Base-by-base conservation (phyloP, 108 stramenopile species). In the Fistulifera pelliculosa region DNA sequence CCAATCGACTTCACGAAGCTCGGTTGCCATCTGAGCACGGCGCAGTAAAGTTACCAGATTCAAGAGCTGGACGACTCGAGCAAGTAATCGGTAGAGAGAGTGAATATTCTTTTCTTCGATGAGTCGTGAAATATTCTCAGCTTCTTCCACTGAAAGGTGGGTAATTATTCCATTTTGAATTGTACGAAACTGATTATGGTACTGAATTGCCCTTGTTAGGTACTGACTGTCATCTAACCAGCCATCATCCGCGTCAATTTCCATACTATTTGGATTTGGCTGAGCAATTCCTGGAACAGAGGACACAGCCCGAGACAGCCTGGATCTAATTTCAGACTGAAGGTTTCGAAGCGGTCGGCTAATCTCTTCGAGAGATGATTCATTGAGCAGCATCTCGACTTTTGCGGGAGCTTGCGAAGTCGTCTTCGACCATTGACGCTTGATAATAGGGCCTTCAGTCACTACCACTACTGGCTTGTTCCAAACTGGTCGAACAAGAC, bases 91-190 rank as follows among this genome's bases (percentile, higher is more conserved):
- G 49, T 87, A 94, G 10, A 83, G 49, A 12, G 78, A 74, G 64
- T 94, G 93, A 57, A 94, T 75, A 47, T 83, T 83, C 52, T 81
- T 66, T 52, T 94, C 87, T 50, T 90, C 93, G n/a, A 75, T 77
- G 2, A 55, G 61, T 23, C 31, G 60, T 11, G 87, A 83, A 26
- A 60, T 44, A 28, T 62, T 56, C 27, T 73, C 64, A 12, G 73
- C 68, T 47, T 87, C 81, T 19, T 69, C 65, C 0, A 47, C 57
- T 1, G 77, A 54, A 16, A 69, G 54, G 23, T 57, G 39, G 18
- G 38, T 43, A 1, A 28, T 38, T 1, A 38, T 24, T 6, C 22
- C 52, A 11, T 17, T 51, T 7, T 54, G 50, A 22, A 49, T 41
- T 6, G 47, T 55, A 43, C 51, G 62, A 35, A 15, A 39, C 15